Percentiles rank a stretch among this genome's conserved stretches.
These are phyloP conservation scores for Coniochaeta prunicola DNA, from an alignment of 2,329 filamentous ascomycete genomes.

Conservation along the genomic window DNA sequence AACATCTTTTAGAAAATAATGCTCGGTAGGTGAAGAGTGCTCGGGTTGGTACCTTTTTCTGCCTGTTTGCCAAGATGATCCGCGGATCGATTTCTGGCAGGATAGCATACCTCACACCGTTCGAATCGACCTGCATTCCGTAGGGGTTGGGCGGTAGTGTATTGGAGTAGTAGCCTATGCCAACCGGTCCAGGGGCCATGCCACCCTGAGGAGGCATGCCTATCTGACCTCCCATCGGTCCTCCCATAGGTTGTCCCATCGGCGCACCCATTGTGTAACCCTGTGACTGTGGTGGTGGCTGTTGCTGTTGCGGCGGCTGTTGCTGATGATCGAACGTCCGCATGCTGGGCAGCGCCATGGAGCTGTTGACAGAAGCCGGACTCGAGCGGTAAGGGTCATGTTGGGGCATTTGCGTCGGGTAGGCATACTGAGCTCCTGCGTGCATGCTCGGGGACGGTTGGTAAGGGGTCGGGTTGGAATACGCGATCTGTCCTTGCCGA, in stretches of 20 bases:
- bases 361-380: slow-evolving; percentile 19
- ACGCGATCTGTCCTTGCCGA: slow-evolving; percentile 14
- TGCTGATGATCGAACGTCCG: slow-evolving; percentile 31
- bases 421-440: slow-evolving; percentile 11
- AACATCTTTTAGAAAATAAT: slow-evolving; percentile 3
- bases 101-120: slow-evolving; percentile 37
- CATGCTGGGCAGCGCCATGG: slow-evolving; percentile 34
- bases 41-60: slow-evolving; percentile 45
- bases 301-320: slow-evolving; percentile 20
- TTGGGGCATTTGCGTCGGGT: background rate
- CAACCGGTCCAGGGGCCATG: slow-evolving; percentile 27
- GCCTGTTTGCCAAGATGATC: slow-evolving; percentile 37
- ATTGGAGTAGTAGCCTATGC: slow-evolving; percentile 35
- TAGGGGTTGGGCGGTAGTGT: slow-evolving; percentile 31
- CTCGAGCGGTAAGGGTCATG: slow-evolving; percentile 27
- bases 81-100: slow-evolving; percentile 37
- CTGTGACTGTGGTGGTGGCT: slow-evolving; percentile 16
- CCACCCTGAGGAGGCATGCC: background rate
- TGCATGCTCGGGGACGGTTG: slow-evolving; percentile 14
- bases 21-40: background rate
- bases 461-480: slow-evolving; percentile 13
- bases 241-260: slow-evolving; percentile 20
- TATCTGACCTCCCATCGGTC: slow-evolving; percentile 22
- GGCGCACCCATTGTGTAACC: background rate
- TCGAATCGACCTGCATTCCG: slow-evolving; percentile 32